phyloP scores from a whole-genome alignment of 2,329 filamentous ascomycete species.

The Botryotinia globosa region DNA sequence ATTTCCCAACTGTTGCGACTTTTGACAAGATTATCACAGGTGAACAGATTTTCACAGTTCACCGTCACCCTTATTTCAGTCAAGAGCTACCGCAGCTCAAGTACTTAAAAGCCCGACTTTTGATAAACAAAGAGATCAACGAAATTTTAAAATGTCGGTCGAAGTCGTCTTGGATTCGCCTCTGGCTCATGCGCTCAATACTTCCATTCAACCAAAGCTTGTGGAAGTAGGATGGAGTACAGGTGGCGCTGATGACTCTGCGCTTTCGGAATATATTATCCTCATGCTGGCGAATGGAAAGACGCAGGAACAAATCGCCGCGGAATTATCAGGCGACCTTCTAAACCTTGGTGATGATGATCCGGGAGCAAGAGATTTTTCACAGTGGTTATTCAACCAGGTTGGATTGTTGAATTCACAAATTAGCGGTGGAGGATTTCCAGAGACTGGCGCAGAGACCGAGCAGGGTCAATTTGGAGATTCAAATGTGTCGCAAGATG shows the following conservation, averaged over 20 bases:
- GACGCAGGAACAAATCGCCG: constrained; percentile 82
- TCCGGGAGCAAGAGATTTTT: constrained; percentile 76
- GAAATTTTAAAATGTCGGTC: constrained; percentile 63
- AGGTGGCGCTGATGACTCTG: constrained; percentile 70
- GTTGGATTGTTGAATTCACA: constrained; percentile 66
- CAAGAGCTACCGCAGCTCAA: constrained; percentile 14
- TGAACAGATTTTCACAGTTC: background rate
- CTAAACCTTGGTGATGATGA: constrained; percentile 81
- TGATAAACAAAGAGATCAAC: constrained; percentile 21
- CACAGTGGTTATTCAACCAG: constrained; percentile 90
- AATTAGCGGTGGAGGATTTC: constrained; percentile 48
- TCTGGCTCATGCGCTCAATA: constrained; percentile 78
- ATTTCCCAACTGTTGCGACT: background rate
- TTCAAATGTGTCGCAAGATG: constrained; percentile 54
- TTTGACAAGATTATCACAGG: background rate
- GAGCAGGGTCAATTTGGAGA: constrained; percentile 57
- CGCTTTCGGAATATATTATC: constrained; percentile 92
- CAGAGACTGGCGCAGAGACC: constrained; percentile 20
- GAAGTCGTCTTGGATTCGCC: constrained; percentile 76
- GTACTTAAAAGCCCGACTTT: constrained; percentile 12
- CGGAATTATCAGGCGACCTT: constrained; percentile 84
- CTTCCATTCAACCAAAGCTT: constrained; percentile 83
- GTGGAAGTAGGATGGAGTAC: constrained; percentile 90
- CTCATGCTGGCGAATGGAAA: constrained; percentile 97
- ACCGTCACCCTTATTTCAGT: background rate